A percentile compares a stretch with the other conserved stretches of the same genome.
Conservation (phyloP, 495 filamentous ascomycete species). For the Pyrenula massariospora region DNA sequence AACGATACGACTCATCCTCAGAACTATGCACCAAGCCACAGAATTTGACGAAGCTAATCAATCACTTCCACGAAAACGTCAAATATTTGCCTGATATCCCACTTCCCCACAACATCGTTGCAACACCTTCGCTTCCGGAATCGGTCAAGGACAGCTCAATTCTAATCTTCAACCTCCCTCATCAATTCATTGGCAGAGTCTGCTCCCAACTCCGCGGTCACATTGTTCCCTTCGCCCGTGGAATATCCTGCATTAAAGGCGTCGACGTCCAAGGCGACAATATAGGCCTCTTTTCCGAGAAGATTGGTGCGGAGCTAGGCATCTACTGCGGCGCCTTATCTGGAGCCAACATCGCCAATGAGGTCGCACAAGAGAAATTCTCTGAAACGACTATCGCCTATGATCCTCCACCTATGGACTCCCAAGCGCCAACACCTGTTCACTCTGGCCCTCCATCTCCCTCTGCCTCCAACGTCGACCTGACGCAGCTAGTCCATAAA, state of each 20-base stretch:
- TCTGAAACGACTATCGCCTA: slow-evolving; percentile 96
- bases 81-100: slow-evolving; percentile 85
- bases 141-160: slow-evolving; percentile 74
- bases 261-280: slow-evolving; percentile 78
- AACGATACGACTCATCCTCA: slow-evolving; percentile 44
- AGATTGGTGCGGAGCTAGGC: slow-evolving; percentile 73
- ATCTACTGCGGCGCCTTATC: slow-evolving; percentile 97
- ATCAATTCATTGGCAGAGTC: slow-evolving; percentile 89
- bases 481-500: slow-evolving; percentile 51
- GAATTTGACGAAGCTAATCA: slow-evolving; percentile 86
- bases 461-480: slow-evolving; percentile 43
- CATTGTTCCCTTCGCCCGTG: slow-evolving; percentile 82
- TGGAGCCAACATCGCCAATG: slow-evolving; percentile 92
- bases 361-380: slow-evolving; percentile 90
- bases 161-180: slow-evolving; percentile 92
- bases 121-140: slow-evolving; percentile 76
- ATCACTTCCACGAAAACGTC: slow-evolving; percentile 85
- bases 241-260: slow-evolving; percentile 96
- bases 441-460: slow-evolving; percentile 25
- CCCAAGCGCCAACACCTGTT: slow-evolving; percentile 54
- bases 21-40: slow-evolving; percentile 49
- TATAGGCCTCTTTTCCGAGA: slow-evolving; percentile 84
- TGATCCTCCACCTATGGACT: slow-evolving; percentile 79
- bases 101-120: slow-evolving; percentile 77
- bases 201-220: slow-evolving; percentile 78